A percentile compares a stretch with the other conserved stretches of the same genome.
These are phyloP conservation scores for Irpex sp. DNA, from an alignment of 1,284 basidiomycete genomes.

Conservation along the genomic window DNA sequence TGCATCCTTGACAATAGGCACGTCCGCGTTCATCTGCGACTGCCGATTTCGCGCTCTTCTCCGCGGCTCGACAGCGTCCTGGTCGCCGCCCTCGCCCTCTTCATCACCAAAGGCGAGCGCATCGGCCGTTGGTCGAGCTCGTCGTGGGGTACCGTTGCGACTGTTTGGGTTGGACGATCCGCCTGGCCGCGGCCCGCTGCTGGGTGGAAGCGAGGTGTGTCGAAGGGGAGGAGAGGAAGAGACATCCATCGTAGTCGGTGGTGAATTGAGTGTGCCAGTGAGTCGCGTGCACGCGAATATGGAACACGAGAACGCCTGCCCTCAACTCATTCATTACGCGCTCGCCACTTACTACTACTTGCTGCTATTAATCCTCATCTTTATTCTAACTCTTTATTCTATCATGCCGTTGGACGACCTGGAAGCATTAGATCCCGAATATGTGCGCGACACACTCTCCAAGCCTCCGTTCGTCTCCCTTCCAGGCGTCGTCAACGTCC, in stretches of 20 bases:
- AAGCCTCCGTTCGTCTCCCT: constrained; percentile 62
- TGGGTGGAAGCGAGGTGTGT: constrained; percentile 55
- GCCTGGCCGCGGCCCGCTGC: constrained; percentile 52
- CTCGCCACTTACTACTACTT: too few species aligned
- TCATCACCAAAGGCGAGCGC: constrained; percentile 58
- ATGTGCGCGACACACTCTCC: constrained; percentile 57
- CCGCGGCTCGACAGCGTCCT: constrained; percentile 26
- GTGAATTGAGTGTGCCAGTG: constrained; percentile 16
- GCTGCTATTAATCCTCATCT: too few species aligned
- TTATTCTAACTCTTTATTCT: too few species aligned
- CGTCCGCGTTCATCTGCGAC: constrained; percentile 49
- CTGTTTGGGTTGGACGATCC: constrained; percentile 41
- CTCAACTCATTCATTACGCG: constrained; percentile 25
- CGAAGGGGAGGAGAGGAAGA: constrained; percentile 37
- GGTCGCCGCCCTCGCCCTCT: constrained; percentile 42
- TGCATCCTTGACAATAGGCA: constrained; percentile 85
- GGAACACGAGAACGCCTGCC: constrained; percentile 40
- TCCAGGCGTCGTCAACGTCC: constrained; percentile 64
- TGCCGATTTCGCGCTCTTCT: constrained; percentile 28
- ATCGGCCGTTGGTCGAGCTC: constrained; percentile 46
- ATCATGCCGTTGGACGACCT: constrained; percentile 28
- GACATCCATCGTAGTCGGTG: constrained; percentile 33
- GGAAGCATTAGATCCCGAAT: constrained; percentile 57
- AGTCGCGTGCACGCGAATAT: constrained; percentile 21
- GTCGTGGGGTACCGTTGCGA: constrained; percentile 32